phyloP scores from a whole-genome alignment of 2,329 filamentous ascomycete genomes.

The Daldinia sp. region DNA sequence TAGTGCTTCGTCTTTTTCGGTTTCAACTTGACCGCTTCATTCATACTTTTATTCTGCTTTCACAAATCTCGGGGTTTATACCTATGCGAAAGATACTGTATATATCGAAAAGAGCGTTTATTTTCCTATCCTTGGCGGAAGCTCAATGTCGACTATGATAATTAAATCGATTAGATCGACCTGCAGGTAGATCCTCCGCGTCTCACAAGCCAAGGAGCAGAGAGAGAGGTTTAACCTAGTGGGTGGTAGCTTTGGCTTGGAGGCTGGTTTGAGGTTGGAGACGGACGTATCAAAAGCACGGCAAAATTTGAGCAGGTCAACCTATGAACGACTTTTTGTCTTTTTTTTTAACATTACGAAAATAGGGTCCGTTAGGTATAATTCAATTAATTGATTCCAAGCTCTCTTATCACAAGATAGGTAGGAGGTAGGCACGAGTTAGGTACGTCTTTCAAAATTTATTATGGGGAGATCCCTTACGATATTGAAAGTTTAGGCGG shows the following conservation, averaged over 20 bases:
- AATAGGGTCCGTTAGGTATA: too few relatives aligned
- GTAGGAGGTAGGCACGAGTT: too few relatives aligned
- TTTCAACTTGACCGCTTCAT: neutral
- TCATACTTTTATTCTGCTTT: constrained; percentile 4
- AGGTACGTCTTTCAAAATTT: neutral
- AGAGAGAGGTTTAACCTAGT: neutral
- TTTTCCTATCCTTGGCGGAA: constrained; percentile 1
- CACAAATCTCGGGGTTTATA: neutral
- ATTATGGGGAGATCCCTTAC: too few relatives aligned
- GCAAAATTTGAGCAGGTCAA: neutral
- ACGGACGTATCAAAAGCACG: neutral
- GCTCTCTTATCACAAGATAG: neutral
- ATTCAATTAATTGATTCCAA: neutral
- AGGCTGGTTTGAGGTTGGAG: constrained; percentile 5
- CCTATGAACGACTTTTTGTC: neutral
- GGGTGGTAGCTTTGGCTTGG: neutral
- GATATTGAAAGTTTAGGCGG: neutral
- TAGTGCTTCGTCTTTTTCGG: constrained; percentile 3
- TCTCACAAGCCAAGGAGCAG: constrained; percentile 18
- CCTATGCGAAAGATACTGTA: constrained; percentile 5
- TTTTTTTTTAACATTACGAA: too few relatives aligned
- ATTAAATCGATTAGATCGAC: constrained; percentile 1
- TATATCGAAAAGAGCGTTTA: constrained; percentile 1
- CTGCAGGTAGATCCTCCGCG: constrained; percentile 11
- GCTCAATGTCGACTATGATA: constrained; percentile 26